phyloP scores from a whole-genome alignment of 176 grass and related monocot species.

The Oryza rufipogon region DNA sequence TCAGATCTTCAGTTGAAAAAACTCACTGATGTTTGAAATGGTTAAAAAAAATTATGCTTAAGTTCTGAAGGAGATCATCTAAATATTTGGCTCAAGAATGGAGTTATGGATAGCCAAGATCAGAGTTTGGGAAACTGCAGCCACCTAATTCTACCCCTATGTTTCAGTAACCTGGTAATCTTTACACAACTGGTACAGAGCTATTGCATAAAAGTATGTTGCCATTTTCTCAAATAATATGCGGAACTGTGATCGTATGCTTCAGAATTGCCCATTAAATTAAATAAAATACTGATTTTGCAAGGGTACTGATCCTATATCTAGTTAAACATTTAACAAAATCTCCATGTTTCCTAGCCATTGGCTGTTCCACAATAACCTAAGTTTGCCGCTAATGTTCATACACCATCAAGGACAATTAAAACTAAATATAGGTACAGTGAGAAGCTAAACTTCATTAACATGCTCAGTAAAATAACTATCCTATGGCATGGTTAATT shows the following conservation, averaged over 20 bases:
- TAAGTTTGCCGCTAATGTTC: background rate
- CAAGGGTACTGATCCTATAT: background rate
- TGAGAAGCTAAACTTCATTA: background rate
- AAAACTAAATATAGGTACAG: background rate
- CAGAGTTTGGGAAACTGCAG: background rate
- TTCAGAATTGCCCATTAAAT: no score
- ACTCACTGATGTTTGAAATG: background rate
- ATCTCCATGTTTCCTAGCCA: background rate
- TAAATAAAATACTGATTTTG: background rate
- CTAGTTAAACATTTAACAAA: background rate
- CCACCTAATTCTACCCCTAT: constrained; percentile 18
- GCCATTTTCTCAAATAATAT: constrained; percentile 8
- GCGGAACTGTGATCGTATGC: background rate
- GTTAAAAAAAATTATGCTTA: background rate
- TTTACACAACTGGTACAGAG: background rate
- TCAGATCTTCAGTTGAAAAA: background rate
- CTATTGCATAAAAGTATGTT: background rate
- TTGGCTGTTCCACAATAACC: constrained; percentile 3
- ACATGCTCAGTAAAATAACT: background rate
- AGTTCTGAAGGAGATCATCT: constrained; percentile 6
- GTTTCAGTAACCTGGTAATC: constrained; percentile 14
- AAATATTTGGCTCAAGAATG: background rate
- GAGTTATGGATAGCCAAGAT: background rate
- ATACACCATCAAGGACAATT: constrained; percentile 5
- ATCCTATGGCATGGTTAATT: background rate